A percentile compares a stretch with the other conserved stretches of the same genome.
Conservation (phyloP, 2,329 filamentous ascomycete genomes). For the Apiospora arundinis region DNA sequence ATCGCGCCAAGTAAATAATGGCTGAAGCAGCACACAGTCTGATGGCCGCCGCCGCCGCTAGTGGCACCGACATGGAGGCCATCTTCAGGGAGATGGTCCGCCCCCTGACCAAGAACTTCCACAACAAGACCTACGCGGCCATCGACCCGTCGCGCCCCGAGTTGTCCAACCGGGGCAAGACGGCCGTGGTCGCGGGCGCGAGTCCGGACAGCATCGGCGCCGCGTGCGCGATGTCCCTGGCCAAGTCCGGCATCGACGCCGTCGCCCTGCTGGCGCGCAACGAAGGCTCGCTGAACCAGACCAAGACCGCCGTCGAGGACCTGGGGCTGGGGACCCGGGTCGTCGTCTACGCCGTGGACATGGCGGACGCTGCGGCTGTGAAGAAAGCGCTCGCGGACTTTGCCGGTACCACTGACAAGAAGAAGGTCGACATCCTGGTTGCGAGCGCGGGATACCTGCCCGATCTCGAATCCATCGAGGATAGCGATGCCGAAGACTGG, state of each 20-base stretch:
- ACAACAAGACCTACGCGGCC: constrained; percentile 31
- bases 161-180: constrained; percentile 46
- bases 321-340: constrained; percentile 30
- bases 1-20: too few relatives aligned
- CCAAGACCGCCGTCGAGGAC: constrained; percentile 30
- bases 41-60: too few relatives aligned
- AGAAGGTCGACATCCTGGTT: constrained; percentile 36
- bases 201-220: constrained; percentile 57
- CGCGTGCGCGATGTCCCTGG: constrained; percentile 50
- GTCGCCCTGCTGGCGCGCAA: constrained; percentile 53
- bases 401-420: background rate
- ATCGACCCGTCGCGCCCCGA: constrained; percentile 35
- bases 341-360: constrained; percentile 27
- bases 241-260: constrained; percentile 49
- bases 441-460: constrained; percentile 37
- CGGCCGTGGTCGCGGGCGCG: constrained; percentile 60
- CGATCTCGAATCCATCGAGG: constrained; percentile 27
- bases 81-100: background rate
- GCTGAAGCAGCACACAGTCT: background rate
- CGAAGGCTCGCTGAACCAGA: constrained; percentile 32
- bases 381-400: background rate
- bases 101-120: background rate
- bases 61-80: background rate
- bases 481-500: constrained; percentile 32
- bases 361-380: constrained; percentile 27